Conservation (phyloP, 1,284 basidiomycete species). For the Puccinia novopanici region DNA sequence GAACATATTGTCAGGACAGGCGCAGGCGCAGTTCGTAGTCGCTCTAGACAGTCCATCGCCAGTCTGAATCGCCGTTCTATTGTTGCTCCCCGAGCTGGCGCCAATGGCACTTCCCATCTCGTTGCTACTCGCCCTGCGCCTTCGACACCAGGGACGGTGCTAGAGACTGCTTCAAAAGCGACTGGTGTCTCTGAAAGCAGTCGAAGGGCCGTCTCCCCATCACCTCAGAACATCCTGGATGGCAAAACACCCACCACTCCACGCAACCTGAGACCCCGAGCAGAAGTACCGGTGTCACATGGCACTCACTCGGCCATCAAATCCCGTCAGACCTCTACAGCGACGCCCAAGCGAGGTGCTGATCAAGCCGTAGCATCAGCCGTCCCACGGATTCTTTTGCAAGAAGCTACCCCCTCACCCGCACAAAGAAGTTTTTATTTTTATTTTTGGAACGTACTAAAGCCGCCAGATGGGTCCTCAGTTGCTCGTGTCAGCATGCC, state of each 20-base stretch:
- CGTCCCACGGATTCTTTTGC: slow-evolving; percentile 60
- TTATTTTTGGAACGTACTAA: slow-evolving; percentile 91
- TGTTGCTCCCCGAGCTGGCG: slow-evolving; percentile 7
- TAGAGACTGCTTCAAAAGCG: not conserved
- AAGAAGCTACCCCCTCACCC: slow-evolving; percentile 60
- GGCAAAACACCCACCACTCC: slow-evolving; percentile 12
- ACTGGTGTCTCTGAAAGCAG: not conserved
- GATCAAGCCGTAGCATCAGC: slow-evolving; percentile 54
- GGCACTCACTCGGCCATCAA: slow-evolving; percentile 54
- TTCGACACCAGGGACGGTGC: slow-evolving; percentile 5
- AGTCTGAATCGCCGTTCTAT: slow-evolving; percentile 27
- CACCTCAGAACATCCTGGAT: slow-evolving; percentile 9
- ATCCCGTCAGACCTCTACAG: slow-evolving; percentile 56
- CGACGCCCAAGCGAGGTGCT: slow-evolving; percentile 54
- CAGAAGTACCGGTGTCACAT: slow-evolving; percentile 55
- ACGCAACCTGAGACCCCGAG: slow-evolving; percentile 54
- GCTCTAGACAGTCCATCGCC: slow-evolving; percentile 42
- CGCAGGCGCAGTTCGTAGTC: slow-evolving; percentile 43
- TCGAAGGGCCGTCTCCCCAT: not conserved
- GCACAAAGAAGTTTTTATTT: slow-evolving; percentile 54
- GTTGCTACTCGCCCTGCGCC: slow-evolving; percentile 46
- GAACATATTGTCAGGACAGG: slow-evolving; percentile 42
- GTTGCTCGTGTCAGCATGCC: slow-evolving; percentile 91
- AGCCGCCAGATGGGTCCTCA: slow-evolving; percentile 73
- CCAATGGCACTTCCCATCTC: slow-evolving; percentile 17